phyloP scores from a whole-genome alignment of 148 eudicot species.

The Linanthus parryae region DNA sequence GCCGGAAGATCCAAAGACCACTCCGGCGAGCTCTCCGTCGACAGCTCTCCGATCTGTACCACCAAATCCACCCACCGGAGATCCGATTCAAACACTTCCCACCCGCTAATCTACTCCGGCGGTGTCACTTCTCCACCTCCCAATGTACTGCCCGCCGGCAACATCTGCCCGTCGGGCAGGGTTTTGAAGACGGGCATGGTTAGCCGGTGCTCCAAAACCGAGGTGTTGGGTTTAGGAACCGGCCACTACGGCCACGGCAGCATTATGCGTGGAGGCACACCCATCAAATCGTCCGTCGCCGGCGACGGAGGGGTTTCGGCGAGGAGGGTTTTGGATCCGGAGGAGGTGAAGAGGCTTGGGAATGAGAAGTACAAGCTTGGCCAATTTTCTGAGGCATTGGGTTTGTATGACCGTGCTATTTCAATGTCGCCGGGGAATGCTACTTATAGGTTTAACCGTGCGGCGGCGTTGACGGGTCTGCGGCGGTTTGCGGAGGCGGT shows the following conservation, averaged over 20 bases:
- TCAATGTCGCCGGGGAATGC: slow-evolving; percentile 53
- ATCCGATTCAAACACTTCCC: slow-evolving; percentile 19
- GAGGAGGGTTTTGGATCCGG: slow-evolving; percentile 39
- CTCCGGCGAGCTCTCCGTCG: slow-evolving; percentile 56
- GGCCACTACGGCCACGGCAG: slow-evolving; percentile 80
- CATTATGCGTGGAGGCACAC: slow-evolving; percentile 54
- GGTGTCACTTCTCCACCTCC: slow-evolving; percentile 46
- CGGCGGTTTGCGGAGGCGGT: slow-evolving; percentile 54
- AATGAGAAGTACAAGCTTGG: slow-evolving; percentile 67
- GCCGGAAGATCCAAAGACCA: slow-evolving; percentile 21
- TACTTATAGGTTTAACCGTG: slow-evolving; percentile 64
- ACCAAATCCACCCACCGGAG: slow-evolving; percentile 20
- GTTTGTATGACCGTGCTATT: slow-evolving; percentile 62
- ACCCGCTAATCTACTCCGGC: too few species aligned
- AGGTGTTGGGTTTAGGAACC: slow-evolving; percentile 49
- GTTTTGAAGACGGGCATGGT: slow-evolving; percentile 45
- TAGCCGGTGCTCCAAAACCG: slow-evolving; percentile 28
- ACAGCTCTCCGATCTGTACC: slow-evolving; percentile 1
- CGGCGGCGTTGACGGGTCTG: slow-evolving; percentile 64
- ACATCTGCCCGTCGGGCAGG: slow-evolving; percentile 71
- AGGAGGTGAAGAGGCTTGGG: slow-evolving; percentile 63
- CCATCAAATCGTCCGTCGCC: slow-evolving; percentile 12
- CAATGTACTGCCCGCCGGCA: slow-evolving; percentile 56
- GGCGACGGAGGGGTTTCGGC: slow-evolving; percentile 9
- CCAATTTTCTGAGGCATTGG: slow-evolving; percentile 54